Evolutionary conservation across 345 rosid genomes (phyloP).

Genomic region (Durio zibethinus): DNA sequence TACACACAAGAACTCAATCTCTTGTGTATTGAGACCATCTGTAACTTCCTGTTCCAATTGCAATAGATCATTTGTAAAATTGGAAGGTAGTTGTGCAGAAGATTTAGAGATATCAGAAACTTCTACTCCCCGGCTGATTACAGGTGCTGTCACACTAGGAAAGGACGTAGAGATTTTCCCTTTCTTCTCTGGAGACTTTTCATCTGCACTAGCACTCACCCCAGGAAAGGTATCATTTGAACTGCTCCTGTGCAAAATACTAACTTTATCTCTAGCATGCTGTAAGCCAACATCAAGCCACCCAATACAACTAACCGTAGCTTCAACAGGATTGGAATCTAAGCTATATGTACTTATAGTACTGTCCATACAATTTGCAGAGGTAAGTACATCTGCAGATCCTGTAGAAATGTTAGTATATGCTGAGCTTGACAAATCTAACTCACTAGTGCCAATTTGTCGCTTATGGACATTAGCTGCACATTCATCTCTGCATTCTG

Average conservation of each 20-base stretch:
- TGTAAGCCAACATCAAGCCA: constrained; percentile 21
- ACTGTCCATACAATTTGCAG: constrained; percentile 32
- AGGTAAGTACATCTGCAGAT: constrained; percentile 27
- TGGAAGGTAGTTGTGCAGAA: constrained; percentile 24
- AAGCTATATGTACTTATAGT: constrained; percentile 37
- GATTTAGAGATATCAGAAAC: constrained; percentile 26
- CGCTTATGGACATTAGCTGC: constrained; percentile 17
- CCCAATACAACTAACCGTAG: constrained; percentile 12
- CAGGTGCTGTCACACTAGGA: constrained; percentile 27
- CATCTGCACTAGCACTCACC: constrained; percentile 21
- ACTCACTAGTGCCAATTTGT: constrained; percentile 21
- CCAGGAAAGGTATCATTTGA: constrained; percentile 25
- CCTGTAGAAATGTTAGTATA: constrained; percentile 22
- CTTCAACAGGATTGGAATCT: constrained; percentile 29
- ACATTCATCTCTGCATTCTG: constrained; percentile 27
- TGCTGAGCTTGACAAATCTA: constrained; percentile 36
- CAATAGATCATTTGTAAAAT: constrained; percentile 17
- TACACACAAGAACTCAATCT: constrained; percentile 21
- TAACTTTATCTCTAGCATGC: constrained; percentile 15
- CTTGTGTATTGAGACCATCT: constrained; percentile 19
- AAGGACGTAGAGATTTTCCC: constrained; percentile 28
- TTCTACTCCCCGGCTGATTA: constrained; percentile 23
- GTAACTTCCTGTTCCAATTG: constrained; percentile 22
- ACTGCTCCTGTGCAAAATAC: constrained; percentile 22
- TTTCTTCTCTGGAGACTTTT: constrained; percentile 28